phyloP scores from a whole-genome alignment of 176 grass and related monocot genomes.

The Juncus effusus region DNA sequence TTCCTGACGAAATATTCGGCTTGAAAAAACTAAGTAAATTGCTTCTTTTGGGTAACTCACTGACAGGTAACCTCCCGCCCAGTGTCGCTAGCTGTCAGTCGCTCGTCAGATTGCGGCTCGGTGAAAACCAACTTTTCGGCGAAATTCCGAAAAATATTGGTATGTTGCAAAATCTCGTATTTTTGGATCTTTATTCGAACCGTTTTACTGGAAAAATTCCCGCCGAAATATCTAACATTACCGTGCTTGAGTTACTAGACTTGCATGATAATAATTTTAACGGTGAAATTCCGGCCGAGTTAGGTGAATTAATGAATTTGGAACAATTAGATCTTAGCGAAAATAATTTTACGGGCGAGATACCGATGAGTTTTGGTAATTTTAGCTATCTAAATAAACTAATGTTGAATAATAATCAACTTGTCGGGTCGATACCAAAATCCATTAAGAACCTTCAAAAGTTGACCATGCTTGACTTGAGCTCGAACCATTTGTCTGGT shows the following conservation, averaged over 20 bases:
- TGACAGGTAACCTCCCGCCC: slow-evolving; percentile 50
- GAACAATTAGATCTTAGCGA: slow-evolving; percentile 90
- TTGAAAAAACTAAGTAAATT: slow-evolving; percentile 93
- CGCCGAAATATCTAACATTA: slow-evolving; percentile 68
- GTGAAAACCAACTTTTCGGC: slow-evolving; percentile 79
- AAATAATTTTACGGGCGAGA: slow-evolving; percentile 59
- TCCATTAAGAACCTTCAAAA: slow-evolving; percentile 81
- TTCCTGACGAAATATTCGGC: slow-evolving; percentile 75
- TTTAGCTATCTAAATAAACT: slow-evolving; percentile 97
- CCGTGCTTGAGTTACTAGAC: slow-evolving; percentile 84
- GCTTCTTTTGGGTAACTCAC: slow-evolving; percentile 62
- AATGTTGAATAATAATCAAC: slow-evolving; percentile 59
- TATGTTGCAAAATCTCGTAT: slow-evolving; percentile 81
- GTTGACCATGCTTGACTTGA: slow-evolving; percentile 74
- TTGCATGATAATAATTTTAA: slow-evolving; percentile 77
- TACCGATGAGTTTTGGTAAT: slow-evolving; percentile 76
- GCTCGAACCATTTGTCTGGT: slow-evolving; percentile 60
- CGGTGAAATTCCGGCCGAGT: slow-evolving; percentile 43
- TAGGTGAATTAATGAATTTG: slow-evolving; percentile 77
- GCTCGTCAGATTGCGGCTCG: slow-evolving; percentile 65
- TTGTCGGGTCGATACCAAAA: slow-evolving; percentile 48
- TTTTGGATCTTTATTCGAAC: slow-evolving; percentile 85
- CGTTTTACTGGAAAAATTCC: slow-evolving; percentile 51
- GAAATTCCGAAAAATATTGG: slow-evolving; percentile 67
- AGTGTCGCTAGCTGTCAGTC: slow-evolving; percentile 73